A percentile compares a stretch with the other conserved stretches of the same genome.
Conservation (phyloP, 2,329 filamentous ascomycete genomes). For the Trichoderma koningii region DNA sequence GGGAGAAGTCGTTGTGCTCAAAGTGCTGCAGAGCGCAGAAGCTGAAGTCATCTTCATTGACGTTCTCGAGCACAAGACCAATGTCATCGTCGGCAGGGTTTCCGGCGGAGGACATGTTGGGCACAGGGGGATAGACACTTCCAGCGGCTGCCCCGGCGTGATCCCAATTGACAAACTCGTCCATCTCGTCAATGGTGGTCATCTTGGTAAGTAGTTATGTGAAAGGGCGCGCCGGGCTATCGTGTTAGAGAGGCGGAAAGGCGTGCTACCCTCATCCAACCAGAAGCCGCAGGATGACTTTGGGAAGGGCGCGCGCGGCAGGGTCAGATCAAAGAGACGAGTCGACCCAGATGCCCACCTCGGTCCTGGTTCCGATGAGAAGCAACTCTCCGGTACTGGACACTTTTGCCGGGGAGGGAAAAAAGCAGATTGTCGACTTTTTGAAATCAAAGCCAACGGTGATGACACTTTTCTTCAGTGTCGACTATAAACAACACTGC, state of each 20-base stretch:
- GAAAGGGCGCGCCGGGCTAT: conserved; percentile 29
- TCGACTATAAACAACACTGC: neutral
- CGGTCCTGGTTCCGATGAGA: conserved; percentile 4
- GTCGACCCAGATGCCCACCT: conserved; percentile 16
- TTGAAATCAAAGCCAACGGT: neutral
- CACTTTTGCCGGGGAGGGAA: neutral
- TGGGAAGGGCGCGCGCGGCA: conserved; percentile 26
- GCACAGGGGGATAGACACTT: conserved; percentile 38
- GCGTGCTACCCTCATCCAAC: conserved; percentile 25
- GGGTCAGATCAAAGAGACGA: conserved; percentile 7
- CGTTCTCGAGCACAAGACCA: conserved; percentile 57
- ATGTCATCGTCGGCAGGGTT: conserved; percentile 45
- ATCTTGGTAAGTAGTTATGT: conserved; percentile 33
- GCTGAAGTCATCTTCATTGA: conserved; percentile 61
- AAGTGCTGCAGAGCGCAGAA: conserved; percentile 63
- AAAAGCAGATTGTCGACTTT: neutral
- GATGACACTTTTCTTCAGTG: neutral
- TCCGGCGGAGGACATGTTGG: conserved; percentile 42
- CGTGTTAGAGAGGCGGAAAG: conserved; percentile 10
- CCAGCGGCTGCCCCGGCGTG: conserved; percentile 46
- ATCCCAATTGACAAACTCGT: conserved; percentile 67
- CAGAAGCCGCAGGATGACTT: conserved; percentile 14
- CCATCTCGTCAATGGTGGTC: conserved; percentile 54
- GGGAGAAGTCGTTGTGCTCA: conserved; percentile 39
- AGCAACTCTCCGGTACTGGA: neutral